Percentiles rank a stretch among this genome's conserved stretches.
Evolutionary conservation across 495 filamentous ascomycete species (phyloP).

Genomic region (Penicillium daleae): DNA sequence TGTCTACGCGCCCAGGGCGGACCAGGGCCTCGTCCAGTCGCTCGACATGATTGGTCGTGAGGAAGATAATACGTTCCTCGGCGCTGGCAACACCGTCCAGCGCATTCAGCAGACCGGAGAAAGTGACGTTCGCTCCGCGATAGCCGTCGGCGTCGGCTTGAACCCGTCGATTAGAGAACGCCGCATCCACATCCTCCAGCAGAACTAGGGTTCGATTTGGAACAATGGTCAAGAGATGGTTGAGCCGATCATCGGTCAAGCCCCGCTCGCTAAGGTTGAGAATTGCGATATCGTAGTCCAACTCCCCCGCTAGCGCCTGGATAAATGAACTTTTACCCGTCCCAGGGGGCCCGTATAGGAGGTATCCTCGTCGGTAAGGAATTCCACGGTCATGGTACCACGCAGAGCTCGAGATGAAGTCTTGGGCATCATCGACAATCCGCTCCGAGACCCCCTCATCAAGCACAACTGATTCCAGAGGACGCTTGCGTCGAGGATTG

Average conservation of each 20-base stretch:
- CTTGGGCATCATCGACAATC: constrained; percentile 82
- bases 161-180: constrained; percentile 75
- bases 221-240: constrained; percentile 84
- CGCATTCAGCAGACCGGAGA: constrained; percentile 91
- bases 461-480: constrained; percentile 84
- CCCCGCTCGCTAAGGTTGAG: constrained; percentile 92
- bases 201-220: constrained; percentile 84
- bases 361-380: constrained; percentile 90
- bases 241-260: constrained; percentile 89
- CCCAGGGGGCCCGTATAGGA: constrained; percentile 91
- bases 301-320: constrained; percentile 86
- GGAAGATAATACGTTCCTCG: constrained; percentile 89
- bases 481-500: constrained; percentile 82
- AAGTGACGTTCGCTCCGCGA: constrained; percentile 87
- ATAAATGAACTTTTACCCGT: constrained; percentile 97
- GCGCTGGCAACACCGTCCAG: constrained; percentile 94
- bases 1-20: constrained; percentile 88
- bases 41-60: constrained; percentile 94
- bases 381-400: constrained; percentile 97
- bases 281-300: constrained; percentile 94
- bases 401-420: constrained; percentile 74
- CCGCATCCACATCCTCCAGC: constrained; percentile 94
- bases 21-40: constrained; percentile 87
- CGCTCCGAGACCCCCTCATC: constrained; percentile 83
- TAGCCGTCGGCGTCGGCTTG: constrained; percentile 85